phyloP scores from a whole-genome alignment of 2,329 filamentous ascomycete species.

The Bipolaris victoriae region DNA sequence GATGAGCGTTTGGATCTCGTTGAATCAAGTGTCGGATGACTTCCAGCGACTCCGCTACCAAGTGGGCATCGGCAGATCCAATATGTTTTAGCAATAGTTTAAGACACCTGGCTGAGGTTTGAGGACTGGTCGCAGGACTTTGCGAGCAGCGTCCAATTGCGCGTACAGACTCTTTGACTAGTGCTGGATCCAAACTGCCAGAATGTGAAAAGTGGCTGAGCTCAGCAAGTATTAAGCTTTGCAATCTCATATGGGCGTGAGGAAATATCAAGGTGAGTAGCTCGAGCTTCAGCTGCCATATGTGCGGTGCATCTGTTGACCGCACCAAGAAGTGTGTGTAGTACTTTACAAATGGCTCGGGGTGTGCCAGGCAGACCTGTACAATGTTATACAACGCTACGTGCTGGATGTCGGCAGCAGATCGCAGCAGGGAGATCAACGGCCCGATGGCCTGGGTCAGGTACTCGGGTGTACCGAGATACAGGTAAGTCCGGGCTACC shows the following conservation, averaged over 20 bases:
- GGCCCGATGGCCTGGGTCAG: slow-evolving; percentile 79
- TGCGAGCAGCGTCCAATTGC: slow-evolving; percentile 95
- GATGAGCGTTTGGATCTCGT: slow-evolving; percentile 80
- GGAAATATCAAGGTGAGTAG: slow-evolving; percentile 90
- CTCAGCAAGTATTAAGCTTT: slow-evolving; percentile 88
- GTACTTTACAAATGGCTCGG: slow-evolving; percentile 84
- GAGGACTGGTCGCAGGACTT: slow-evolving; percentile 49
- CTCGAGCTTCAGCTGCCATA: slow-evolving; percentile 93
- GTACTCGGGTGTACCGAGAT: slow-evolving; percentile 80
- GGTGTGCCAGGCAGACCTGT: slow-evolving; percentile 79
- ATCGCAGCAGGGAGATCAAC: slow-evolving; percentile 81
- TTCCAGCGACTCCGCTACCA: slow-evolving; percentile 91
- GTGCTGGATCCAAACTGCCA: slow-evolving; percentile 71
- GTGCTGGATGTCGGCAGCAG: slow-evolving; percentile 85
- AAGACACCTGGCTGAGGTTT: slow-evolving; percentile 74
- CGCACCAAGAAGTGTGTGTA: slow-evolving; percentile 88
- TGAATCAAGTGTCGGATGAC: slow-evolving; percentile 96
- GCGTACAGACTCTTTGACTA: slow-evolving; percentile 87
- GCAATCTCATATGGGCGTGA: slow-evolving; percentile 73
- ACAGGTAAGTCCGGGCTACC: slow-evolving; percentile 82
- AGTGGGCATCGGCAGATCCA: slow-evolving; percentile 81
- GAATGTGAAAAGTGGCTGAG: slow-evolving; percentile 97
- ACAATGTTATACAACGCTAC: slow-evolving; percentile 94
- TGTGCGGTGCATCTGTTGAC: slow-evolving; percentile 75
- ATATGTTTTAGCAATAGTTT: slow-evolving; percentile 85